A percentile compares a stretch with the other conserved stretches of the same genome.
These are phyloP conservation scores for Fraxinus americana DNA, from an alignment of 257 asterid species.

Conservation along the genomic window DNA sequence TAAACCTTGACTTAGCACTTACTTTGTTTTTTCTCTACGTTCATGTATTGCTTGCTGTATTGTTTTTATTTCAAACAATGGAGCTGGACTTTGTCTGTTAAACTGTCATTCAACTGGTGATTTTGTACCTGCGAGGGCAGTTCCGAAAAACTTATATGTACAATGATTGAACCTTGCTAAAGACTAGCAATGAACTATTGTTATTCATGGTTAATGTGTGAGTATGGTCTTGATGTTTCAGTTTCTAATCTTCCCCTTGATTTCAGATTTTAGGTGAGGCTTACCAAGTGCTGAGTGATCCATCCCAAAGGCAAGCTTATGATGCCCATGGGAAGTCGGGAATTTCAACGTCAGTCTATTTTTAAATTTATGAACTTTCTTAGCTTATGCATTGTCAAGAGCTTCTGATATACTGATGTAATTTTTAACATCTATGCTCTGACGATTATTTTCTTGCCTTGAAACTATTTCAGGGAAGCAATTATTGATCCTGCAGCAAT, in stretches of 20 bases:
- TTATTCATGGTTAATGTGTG: conserved; percentile 22
- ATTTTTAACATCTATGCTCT: conserved; percentile 13
- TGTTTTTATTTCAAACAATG: no score
- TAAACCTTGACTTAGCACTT: not conserved
- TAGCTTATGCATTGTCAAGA: conserved; percentile 17
- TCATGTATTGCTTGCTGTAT: not conserved
- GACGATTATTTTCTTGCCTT: conserved; percentile 20
- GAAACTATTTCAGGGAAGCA: conserved; percentile 68
- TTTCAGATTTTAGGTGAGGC: conserved; percentile 97
- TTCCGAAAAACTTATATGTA: not conserved
- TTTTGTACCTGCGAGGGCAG: not conserved
- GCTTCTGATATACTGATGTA: conserved; percentile 10
- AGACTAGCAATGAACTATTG: conserved; percentile 17
- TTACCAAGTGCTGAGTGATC: conserved; percentile 95
- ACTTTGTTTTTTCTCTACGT: not conserved
- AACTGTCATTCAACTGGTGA: not conserved
- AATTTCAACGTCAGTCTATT: conserved; percentile 76
- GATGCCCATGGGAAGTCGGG: conserved; percentile 95
- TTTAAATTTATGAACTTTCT: conserved; percentile 16
- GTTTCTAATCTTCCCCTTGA: conserved; percentile 28
- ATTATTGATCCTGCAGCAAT: conserved; percentile 99
- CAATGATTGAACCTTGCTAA: not conserved
- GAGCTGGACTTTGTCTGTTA: no score
- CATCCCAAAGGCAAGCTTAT: conserved; percentile 87
- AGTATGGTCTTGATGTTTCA: conserved; percentile 22